A percentile compares a stretch with the other conserved stretches of the same genome.
Evolutionary conservation across 108 stramenopile genomes (phyloP).

Genomic region (Cyclotella kingstonii): DNA sequence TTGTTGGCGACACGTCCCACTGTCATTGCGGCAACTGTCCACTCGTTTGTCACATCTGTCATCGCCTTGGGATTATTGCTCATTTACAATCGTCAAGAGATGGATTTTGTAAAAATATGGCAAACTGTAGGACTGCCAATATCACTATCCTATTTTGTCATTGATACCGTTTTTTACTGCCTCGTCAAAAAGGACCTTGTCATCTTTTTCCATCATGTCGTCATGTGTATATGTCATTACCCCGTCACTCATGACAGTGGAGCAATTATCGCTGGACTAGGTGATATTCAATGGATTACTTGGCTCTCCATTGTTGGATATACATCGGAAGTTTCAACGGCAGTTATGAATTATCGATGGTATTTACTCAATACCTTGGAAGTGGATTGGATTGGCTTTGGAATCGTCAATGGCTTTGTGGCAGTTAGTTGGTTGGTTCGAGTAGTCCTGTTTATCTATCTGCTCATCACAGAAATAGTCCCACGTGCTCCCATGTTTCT

Average conservation of each 20-base stretch:
- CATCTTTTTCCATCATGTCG: conserved; percentile 41
- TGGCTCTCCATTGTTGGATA: conserved; percentile 44
- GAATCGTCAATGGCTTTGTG: conserved; percentile 38
- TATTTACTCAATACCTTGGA: conserved; percentile 42
- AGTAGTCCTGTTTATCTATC: conserved; percentile 35
- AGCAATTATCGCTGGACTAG: conserved; percentile 17
- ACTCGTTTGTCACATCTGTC: conserved; percentile 32
- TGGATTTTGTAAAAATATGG: conserved; percentile 29
- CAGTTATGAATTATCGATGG: conserved; percentile 48
- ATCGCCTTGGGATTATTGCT: conserved; percentile 28
- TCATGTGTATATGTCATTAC: conserved; percentile 46
- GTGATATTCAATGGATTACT: conserved; percentile 29
- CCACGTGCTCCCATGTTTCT: conserved; percentile 22
- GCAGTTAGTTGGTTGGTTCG: conserved; percentile 19
- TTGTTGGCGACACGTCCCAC: conserved; percentile 43
- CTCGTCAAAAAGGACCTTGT: conserved; percentile 30
- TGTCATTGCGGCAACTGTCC: conserved; percentile 34
- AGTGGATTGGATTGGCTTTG: conserved; percentile 44
- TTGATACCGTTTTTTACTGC: conserved; percentile 38
- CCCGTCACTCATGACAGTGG: conserved; percentile 28
- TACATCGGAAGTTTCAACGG: conserved; percentile 43
- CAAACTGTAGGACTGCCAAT: conserved; percentile 42
- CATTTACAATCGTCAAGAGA: conserved; percentile 14
- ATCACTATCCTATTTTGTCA: conserved; percentile 38
- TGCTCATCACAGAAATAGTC: conserved; percentile 31